These are phyloP conservation scores for Malus hybrid DNA, from an alignment of 331 rosid species.

Conservation along the genomic window DNA sequence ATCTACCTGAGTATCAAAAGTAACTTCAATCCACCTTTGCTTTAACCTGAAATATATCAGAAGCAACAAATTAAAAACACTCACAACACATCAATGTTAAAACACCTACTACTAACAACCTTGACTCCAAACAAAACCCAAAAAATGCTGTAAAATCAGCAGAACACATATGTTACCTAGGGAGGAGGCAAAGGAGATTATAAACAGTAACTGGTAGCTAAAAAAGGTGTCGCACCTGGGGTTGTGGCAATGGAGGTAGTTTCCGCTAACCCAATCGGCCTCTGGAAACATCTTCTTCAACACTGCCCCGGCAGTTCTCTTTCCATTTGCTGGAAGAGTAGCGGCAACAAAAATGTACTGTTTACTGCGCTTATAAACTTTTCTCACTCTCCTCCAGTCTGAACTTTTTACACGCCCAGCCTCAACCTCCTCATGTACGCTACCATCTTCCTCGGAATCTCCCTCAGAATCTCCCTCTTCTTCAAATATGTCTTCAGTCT, in stretches of 20 bases:
- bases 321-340: conserved; percentile 93
- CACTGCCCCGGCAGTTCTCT: conserved; percentile 82
- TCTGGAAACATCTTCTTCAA: conserved; percentile 80
- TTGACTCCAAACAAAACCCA: not conserved
- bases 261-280: conserved; percentile 84
- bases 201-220: not conserved
- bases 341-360: conserved; percentile 96
- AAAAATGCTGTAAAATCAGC: not conserved
- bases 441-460: conserved; percentile 23
- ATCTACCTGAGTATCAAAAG: conserved; percentile 70
- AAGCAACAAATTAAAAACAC: not conserved
- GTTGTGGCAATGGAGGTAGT: conserved; percentile 88
- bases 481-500: conserved; percentile 35
- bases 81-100: not conserved
- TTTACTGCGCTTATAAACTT: conserved; percentile 67
- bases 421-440: conserved; percentile 17
- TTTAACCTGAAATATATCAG: conserved; percentile 48
- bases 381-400: conserved; percentile 82
- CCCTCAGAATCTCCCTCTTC: conserved; percentile 46
- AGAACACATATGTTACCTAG: not conserved
- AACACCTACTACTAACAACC: not conserved
- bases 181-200: conserved; percentile 3
- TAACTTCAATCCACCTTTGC: conserved; percentile 90
- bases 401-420: conserved; percentile 30
- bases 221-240: conserved; percentile 52